Percentiles rank a stretch among this genome's conserved stretches.
phyloP scores from a whole-genome alignment of 352 stramenopile genomes.

The Phytopythium boreale region DNA sequence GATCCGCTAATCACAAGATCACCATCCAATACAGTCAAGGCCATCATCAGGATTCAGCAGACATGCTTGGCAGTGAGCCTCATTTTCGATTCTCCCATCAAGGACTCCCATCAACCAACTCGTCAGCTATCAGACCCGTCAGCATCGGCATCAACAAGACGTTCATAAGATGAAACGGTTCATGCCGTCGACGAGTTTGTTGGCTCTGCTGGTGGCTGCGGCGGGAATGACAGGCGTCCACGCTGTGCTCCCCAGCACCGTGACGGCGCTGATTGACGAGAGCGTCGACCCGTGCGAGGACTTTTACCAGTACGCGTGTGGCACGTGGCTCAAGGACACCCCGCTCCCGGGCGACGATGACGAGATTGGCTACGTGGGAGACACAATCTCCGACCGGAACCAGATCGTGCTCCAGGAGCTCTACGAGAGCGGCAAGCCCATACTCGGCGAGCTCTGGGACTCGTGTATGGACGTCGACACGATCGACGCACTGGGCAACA shows the following conservation, averaged over 20 bases:
- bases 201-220: too few relatives aligned
- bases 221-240: too few relatives aligned
- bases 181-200: not conserved
- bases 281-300: constrained; percentile 53
- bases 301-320: constrained; percentile 74
- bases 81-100: not conserved
- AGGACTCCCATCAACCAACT: not conserved
- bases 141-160: not conserved
- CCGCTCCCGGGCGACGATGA: constrained; percentile 22
- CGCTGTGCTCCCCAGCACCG: constrained; percentile 27
- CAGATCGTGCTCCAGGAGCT: constrained; percentile 47
- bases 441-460: constrained; percentile 54
- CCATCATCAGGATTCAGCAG: too few relatives aligned
- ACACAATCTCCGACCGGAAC: constrained; percentile 44
- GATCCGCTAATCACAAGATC: too few relatives aligned
- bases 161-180: not conserved
- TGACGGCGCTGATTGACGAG: constrained; percentile 44
- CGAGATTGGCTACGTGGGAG: constrained; percentile 39
- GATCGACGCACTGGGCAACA: constrained; percentile 35
- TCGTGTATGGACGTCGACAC: constrained; percentile 57
- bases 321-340: constrained; percentile 38
- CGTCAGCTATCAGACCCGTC: too few relatives aligned
- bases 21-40: too few relatives aligned
- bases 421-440: constrained; percentile 49
- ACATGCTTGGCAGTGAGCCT: not conserved